phyloP scores from a whole-genome alignment of 2,329 filamentous ascomycete genomes.

The Apiospora saccharicola region DNA sequence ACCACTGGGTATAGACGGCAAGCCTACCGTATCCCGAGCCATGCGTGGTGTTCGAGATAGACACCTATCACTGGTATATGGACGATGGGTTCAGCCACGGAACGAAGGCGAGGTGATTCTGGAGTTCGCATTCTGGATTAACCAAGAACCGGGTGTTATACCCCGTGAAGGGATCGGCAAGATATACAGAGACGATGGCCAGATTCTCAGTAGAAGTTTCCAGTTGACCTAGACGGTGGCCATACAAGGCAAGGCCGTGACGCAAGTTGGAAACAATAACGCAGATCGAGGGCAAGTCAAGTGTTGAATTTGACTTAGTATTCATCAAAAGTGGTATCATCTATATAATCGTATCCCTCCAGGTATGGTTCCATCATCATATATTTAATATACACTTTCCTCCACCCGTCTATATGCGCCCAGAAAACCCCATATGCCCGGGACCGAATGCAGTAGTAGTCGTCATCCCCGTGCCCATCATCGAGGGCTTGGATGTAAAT shows the following conservation, averaged over 20 bases:
- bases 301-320: slow-evolving; percentile 7
- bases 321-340: slow-evolving; percentile 16
- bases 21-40: too few relatives aligned
- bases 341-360: not conserved
- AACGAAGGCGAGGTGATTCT: too few relatives aligned
- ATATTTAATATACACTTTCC: slow-evolving; percentile 3
- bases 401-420: slow-evolving; percentile 22
- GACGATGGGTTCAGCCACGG: too few relatives aligned
- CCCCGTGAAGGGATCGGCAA: too few relatives aligned
- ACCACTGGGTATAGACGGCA: too few relatives aligned
- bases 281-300: not conserved
- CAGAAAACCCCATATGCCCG: slow-evolving; percentile 22
- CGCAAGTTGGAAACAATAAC: not conserved
- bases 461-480: not conserved
- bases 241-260: not conserved
- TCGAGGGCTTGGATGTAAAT: slow-evolving; percentile 21
- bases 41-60: too few relatives aligned
- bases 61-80: too few relatives aligned
- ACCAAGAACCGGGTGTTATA: too few relatives aligned
- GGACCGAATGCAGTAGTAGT: slow-evolving; percentile 25
- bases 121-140: too few relatives aligned
- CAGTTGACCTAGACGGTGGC: not conserved
- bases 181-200: too few relatives aligned
- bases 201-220: too few relatives aligned
- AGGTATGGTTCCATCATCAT: not conserved